phyloP scores from a whole-genome alignment of 345 rosid genomes.

The Arabidopsis suecica region DNA sequence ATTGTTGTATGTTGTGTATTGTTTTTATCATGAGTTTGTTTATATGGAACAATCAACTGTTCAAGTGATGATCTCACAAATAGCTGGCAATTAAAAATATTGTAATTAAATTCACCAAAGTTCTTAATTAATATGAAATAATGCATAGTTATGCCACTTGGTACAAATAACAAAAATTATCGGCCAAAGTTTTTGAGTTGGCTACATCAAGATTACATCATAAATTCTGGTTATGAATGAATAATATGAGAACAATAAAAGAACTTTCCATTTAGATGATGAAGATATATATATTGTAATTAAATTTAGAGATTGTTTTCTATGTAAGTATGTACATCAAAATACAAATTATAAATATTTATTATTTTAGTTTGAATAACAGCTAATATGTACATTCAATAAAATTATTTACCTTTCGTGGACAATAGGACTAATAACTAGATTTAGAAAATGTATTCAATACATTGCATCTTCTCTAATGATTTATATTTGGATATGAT shows the following conservation, averaged over 20 bases:
- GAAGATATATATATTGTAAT: conserved; percentile 8
- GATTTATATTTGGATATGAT: not conserved
- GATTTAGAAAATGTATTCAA: not conserved
- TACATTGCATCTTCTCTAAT: conserved; percentile 14
- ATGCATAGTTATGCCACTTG: not conserved
- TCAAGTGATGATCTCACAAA: not conserved
- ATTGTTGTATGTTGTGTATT: not conserved
- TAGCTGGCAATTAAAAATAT: not conserved
- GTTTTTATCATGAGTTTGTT: not conserved
- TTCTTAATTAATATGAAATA: not conserved
- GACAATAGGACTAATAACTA: not conserved
- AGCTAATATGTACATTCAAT: conserved; percentile 17
- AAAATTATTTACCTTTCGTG: not conserved
- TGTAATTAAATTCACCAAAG: not conserved
- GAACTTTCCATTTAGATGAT: not conserved
- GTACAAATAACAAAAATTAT: not conserved
- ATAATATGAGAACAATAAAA: not conserved
- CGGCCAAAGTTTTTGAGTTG: not conserved
- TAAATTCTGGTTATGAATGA: not conserved
- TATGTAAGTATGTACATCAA: not conserved
- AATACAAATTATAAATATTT: not conserved
- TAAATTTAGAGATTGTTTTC: conserved; percentile 3
- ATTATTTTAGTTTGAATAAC: conserved; percentile 1
- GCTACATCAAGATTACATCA: not conserved
- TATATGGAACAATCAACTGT: conserved; percentile 24